These are phyloP conservation scores for Penicillium sp. DNA, from an alignment of 2,329 filamentous ascomycete species.

Conservation along the genomic window DNA sequence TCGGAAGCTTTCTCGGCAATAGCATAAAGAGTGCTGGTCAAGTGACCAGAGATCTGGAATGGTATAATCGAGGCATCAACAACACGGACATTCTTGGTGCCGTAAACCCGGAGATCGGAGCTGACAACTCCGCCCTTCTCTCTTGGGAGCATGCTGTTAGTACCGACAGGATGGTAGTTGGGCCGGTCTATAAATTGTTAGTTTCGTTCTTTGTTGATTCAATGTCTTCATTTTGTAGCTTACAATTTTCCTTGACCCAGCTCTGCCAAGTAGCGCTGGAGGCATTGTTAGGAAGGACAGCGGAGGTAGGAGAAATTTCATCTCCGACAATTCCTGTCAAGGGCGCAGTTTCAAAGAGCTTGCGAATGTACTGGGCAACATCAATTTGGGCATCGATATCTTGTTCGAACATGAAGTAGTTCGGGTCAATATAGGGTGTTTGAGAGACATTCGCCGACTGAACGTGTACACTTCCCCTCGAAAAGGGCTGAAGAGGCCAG, in stretches of 20 bases:
- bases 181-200: constrained; percentile 21
- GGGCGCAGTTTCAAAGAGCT: constrained; percentile 22
- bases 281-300: constrained; percentile 21
- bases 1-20: constrained; percentile 39
- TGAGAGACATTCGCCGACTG: constrained; percentile 11
- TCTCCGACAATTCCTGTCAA: constrained; percentile 23
- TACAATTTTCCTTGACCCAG: constrained; percentile 31
- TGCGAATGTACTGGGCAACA: constrained; percentile 25
- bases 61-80: constrained; percentile 43
- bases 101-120: constrained; percentile 32
- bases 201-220: not conserved
- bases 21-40: constrained; percentile 41
- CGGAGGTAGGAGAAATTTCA: constrained; percentile 25
- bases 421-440: constrained; percentile 28
- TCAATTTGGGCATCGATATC: constrained; percentile 23
- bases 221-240: constrained; percentile 2
- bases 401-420: constrained; percentile 30
- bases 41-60: constrained; percentile 39
- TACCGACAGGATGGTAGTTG: constrained; percentile 32
- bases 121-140: constrained; percentile 36
- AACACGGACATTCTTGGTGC: constrained; percentile 35
- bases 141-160: constrained; percentile 32
- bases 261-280: constrained; percentile 23
- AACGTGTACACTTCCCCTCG: constrained; percentile 53
- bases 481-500: constrained; percentile 54